Evolutionary conservation across 441 rosid species (phyloP).

Genomic region (Mallotus japonicus): DNA sequence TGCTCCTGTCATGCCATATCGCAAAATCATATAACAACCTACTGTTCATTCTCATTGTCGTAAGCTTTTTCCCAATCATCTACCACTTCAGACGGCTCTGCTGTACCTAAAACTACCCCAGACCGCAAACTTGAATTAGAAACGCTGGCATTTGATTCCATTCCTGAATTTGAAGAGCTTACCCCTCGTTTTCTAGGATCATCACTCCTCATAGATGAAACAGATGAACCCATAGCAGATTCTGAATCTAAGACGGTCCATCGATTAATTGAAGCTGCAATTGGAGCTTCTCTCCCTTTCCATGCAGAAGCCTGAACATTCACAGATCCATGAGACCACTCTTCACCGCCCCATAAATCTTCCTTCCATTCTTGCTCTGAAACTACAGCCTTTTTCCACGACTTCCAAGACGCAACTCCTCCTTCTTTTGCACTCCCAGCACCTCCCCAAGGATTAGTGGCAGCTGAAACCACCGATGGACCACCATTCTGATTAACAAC

Average conservation of each 20-base stretch:
- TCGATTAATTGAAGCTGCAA: slow-evolving; percentile 55
- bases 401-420: slow-evolving; percentile 37
- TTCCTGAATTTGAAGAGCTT: slow-evolving; percentile 16
- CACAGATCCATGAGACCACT: slow-evolving; percentile 47
- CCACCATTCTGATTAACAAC: slow-evolving; percentile 49
- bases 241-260: slow-evolving; percentile 75
- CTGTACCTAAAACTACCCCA: slow-evolving; percentile 33
- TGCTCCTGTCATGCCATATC: background rate
- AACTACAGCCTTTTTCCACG: slow-evolving; percentile 88
- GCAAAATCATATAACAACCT: slow-evolving; percentile 1
- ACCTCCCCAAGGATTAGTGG: slow-evolving; percentile 69
- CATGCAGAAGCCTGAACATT: slow-evolving; percentile 49
- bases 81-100: slow-evolving; percentile 53
- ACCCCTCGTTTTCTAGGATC: slow-evolving; percentile 32
- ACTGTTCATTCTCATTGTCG: slow-evolving; percentile 21
- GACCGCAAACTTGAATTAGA: slow-evolving; percentile 27
- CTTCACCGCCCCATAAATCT: slow-evolving; percentile 80
- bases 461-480: slow-evolving; percentile 34
- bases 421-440: slow-evolving; percentile 40
- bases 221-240: slow-evolving; percentile 33
- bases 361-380: slow-evolving; percentile 56
- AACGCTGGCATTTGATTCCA: slow-evolving; percentile 32
- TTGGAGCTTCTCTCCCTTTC: slow-evolving; percentile 59
- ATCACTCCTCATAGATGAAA: slow-evolving; percentile 29
- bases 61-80: slow-evolving; percentile 96